phyloP scores from a whole-genome alignment of 2,329 filamentous ascomycete genomes.

The Pseudogymnoascus sp. region DNA sequence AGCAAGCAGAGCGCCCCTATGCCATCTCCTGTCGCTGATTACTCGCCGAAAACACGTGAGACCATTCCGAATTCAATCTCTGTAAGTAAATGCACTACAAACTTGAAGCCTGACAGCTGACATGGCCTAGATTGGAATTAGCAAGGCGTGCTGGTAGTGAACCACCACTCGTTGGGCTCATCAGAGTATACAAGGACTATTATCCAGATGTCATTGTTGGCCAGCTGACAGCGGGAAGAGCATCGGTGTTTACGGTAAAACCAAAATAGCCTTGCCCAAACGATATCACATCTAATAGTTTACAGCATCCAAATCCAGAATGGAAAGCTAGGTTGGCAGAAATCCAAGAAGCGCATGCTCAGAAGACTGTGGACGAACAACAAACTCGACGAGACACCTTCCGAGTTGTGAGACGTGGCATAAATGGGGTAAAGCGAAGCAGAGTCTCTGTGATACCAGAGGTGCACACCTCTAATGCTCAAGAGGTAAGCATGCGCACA shows the following conservation, averaged over 20 bases:
- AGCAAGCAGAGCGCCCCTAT: conserved; percentile 41
- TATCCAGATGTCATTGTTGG: conserved; percentile 83
- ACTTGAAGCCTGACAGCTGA: neutral
- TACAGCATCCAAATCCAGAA: conserved; percentile 64
- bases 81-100: conserved; percentile 42
- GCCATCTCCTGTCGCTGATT: conserved; percentile 71
- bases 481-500: conserved; percentile 44
- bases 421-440: conserved; percentile 38
- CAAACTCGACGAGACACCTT: conserved; percentile 48
- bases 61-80: conserved; percentile 72
- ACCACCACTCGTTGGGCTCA: conserved; percentile 63
- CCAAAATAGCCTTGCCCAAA: neutral
- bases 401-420: conserved; percentile 52
- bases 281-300: conserved; percentile 23
- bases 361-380: conserved; percentile 40
- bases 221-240: conserved; percentile 54
- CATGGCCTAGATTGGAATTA: conserved; percentile 45
- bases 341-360: conserved; percentile 54
- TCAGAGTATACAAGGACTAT: conserved; percentile 84
- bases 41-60: conserved; percentile 78
- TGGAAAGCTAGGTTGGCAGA: conserved; percentile 64
- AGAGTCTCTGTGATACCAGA: conserved; percentile 53
- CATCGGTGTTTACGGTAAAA: conserved; percentile 55
- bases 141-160: conserved; percentile 63
- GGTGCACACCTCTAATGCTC: conserved; percentile 68